Evolutionary conservation across 495 filamentous ascomycete genomes (phyloP).

Genomic region (Darksidea phi): DNA sequence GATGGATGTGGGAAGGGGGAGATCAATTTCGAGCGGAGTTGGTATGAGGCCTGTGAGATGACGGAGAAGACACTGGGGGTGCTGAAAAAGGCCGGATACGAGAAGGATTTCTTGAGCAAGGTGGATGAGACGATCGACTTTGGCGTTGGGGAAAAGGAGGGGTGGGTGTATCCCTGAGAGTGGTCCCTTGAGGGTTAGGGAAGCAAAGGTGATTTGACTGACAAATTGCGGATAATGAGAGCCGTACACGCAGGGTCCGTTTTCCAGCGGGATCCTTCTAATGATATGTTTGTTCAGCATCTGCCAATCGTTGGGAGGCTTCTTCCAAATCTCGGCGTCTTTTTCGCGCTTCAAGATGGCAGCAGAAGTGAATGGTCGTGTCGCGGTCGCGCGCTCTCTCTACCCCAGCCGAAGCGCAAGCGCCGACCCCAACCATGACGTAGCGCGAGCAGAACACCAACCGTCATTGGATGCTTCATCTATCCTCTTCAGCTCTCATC

Average conservation of each 20-base stretch:
- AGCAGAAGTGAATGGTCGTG: too few relatives aligned
- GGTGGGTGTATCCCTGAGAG: constrained; percentile 19
- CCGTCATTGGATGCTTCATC: constrained; percentile 1
- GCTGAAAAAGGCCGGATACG: constrained; percentile 9
- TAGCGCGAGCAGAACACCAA: neutral
- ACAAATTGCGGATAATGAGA: neutral
- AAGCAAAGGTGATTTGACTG: neutral
- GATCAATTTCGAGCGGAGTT: constrained; percentile 24
- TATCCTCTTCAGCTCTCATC: neutral
- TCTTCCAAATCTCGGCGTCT: too few relatives aligned
- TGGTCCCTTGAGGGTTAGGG: neutral
- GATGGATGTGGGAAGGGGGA: neutral
- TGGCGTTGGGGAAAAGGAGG: constrained; percentile 11
- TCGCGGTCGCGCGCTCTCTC: too few relatives aligned
- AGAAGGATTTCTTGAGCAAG: constrained; percentile 16
- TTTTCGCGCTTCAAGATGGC: too few relatives aligned
- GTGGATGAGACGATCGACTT: constrained; percentile 21
- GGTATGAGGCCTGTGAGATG: constrained; percentile 17
- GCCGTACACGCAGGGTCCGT: too few relatives aligned
- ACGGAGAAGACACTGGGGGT: neutral
- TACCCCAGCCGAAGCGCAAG: too few relatives aligned
- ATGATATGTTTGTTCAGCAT: too few relatives aligned
- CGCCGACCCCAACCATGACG: neutral
- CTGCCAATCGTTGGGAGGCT: too few relatives aligned
- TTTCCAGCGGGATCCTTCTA: too few relatives aligned